Evolutionary conservation across 2,329 filamentous ascomycete species (phyloP).

Genomic region (Pseudopyricularia cyperi): DNA sequence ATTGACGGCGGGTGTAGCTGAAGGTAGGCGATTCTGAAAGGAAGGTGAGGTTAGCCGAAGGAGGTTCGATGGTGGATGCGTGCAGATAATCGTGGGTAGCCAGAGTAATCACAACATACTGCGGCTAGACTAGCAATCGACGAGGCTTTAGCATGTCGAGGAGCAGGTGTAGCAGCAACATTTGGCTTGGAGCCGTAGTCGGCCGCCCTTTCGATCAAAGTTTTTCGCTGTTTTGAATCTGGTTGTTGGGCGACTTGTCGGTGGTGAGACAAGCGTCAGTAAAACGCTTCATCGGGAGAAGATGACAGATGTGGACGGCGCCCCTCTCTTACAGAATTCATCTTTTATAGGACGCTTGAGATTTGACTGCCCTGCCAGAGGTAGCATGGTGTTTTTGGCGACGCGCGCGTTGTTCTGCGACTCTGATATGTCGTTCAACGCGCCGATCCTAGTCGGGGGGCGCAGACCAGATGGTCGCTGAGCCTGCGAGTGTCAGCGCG

Average conservation of each 20-base stretch:
- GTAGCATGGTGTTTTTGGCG: slow-evolving; percentile 9
- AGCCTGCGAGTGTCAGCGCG: neutral
- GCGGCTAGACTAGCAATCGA: slow-evolving; percentile 9
- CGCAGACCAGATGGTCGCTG: slow-evolving; percentile 6
- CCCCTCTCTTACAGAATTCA: neutral
- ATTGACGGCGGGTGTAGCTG: slow-evolving; percentile 14
- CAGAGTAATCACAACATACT: neutral
- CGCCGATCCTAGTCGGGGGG: slow-evolving; percentile 10
- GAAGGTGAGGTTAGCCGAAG: neutral
- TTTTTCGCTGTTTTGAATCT: slow-evolving; percentile 44
- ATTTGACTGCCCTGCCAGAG: slow-evolving; percentile 21
- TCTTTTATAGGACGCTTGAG: slow-evolving; percentile 31
- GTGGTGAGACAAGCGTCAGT: neutral
- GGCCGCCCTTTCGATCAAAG: slow-evolving; percentile 38
- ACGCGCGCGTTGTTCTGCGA: slow-evolving; percentile 46
- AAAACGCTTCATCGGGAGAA: no score
- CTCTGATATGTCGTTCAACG: slow-evolving; percentile 41
- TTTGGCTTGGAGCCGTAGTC: slow-evolving; percentile 29
- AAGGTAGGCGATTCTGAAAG: neutral
- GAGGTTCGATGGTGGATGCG: neutral
- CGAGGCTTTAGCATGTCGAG: slow-evolving; percentile 27
- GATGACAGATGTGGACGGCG: neutral
- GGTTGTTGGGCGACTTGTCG: slow-evolving; percentile 32
- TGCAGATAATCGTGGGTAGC: neutral
- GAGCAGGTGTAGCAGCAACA: slow-evolving; percentile 16